Evolutionary conservation across 2,329 filamentous ascomycete genomes (phyloP).

Genomic region (Endoconidiophora polonica): DNA sequence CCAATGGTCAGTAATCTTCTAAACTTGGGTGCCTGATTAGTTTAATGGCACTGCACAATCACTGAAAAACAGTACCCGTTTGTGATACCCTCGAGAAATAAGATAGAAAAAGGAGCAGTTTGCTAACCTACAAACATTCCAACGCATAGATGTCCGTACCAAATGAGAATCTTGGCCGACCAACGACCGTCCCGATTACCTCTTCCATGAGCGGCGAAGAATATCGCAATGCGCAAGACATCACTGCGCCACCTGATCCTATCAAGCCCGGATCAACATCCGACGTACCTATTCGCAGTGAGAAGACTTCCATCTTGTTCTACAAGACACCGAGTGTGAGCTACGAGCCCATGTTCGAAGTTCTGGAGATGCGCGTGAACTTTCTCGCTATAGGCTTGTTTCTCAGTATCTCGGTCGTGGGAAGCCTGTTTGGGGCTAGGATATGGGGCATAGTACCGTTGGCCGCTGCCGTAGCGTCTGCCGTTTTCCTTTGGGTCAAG

Average conservation of each 20-base stretch:
- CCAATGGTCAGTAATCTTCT: conserved; percentile 36
- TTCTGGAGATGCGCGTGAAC: conserved; percentile 59
- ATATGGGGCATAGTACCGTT: conserved; percentile 63
- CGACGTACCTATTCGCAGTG: conserved; percentile 87
- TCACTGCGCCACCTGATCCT: conserved; percentile 81
- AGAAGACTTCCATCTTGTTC: conserved; percentile 92
- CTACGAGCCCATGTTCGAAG: conserved; percentile 73
- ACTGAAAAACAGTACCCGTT: no score
- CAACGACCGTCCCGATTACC: conserved; percentile 55
- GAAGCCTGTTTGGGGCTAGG: conserved; percentile 62
- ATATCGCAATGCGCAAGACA: conserved; percentile 72
- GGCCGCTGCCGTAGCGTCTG: conserved; percentile 53
- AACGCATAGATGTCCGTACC: conserved; percentile 54
- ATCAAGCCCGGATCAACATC: conserved; percentile 67
- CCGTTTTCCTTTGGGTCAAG: conserved; percentile 78
- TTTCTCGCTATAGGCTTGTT: conserved; percentile 55
- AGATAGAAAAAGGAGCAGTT: neutral
- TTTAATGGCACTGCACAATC: neutral
- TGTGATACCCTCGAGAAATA: neutral
- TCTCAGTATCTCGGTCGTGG: conserved; percentile 56
- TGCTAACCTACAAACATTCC: neutral
- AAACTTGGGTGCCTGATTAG: neutral
- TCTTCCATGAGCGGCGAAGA: conserved; percentile 56
- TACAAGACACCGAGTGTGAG: conserved; percentile 82
- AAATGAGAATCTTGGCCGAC: conserved; percentile 71